phyloP scores from a whole-genome alignment of 2,329 filamentous ascomycete species.

The Raffaelea deltoideospora region DNA sequence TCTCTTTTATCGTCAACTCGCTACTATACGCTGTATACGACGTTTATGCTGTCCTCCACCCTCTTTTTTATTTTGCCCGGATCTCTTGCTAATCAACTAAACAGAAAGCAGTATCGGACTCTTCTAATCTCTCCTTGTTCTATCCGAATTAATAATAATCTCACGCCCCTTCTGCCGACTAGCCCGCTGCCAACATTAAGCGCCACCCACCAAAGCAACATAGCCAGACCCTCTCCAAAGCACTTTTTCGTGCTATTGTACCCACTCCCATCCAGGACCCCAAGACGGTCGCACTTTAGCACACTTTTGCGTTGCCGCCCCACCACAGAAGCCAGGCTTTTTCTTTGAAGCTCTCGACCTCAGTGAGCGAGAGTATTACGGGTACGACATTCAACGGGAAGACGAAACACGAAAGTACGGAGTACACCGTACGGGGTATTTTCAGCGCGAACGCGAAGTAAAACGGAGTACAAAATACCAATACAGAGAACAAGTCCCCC shows the following conservation, averaged over 20 bases:
- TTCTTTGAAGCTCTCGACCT: too few species aligned
- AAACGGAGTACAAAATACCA: neutral
- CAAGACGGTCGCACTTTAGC: too few species aligned
- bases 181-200: slow-evolving; percentile 5
- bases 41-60: neutral
- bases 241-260: too few species aligned
- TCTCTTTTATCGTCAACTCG: too few species aligned
- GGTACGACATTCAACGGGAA: too few species aligned
- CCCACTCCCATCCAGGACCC: too few species aligned
- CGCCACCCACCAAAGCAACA: slow-evolving; percentile 2
- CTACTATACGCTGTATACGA: neutral
- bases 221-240: neutral
- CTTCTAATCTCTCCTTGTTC: neutral
- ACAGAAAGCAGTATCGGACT: neutral
- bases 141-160: neutral
- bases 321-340: neutral
- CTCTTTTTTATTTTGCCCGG: neutral
- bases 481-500: too few species aligned
- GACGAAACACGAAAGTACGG: too few species aligned
- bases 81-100: neutral
- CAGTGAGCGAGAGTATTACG: too few species aligned
- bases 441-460: neutral
- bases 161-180: slow-evolving; percentile 1
- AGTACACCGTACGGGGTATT: too few species aligned
- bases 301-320: neutral